These are phyloP conservation scores for Arthromyces matolae DNA, from an alignment of 768 basidiomycete species.

Conservation along the genomic window DNA sequence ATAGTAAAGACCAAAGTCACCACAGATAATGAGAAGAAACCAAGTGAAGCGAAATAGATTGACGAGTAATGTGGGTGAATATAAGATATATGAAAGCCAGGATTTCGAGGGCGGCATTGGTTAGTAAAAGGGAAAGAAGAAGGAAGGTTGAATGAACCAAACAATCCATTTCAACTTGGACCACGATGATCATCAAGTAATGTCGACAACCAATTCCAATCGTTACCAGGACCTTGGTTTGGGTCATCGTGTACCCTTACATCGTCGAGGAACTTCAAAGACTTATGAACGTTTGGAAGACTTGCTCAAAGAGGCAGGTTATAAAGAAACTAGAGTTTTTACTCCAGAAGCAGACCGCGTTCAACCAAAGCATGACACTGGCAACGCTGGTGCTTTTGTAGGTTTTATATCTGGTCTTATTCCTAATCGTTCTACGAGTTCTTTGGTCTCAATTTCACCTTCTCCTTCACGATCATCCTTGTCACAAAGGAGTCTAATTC, in stretches of 20 bases:
- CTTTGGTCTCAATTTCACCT: constrained; percentile 14
- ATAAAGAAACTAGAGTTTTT: constrained; percentile 88
- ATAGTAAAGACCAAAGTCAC: constrained; percentile 57
- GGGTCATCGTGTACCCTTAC: constrained; percentile 74
- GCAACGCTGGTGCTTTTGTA: constrained; percentile 59
- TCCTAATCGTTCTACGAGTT: constrained; percentile 28
- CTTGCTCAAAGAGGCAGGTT: constrained; percentile 81
- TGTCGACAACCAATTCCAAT: too few relatives aligned
- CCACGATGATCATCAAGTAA: too few relatives aligned
- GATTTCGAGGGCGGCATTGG: too few relatives aligned
- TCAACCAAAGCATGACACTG: constrained; percentile 30
- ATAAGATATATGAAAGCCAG: constrained; percentile 14
- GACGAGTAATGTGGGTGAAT: constrained; percentile 17
- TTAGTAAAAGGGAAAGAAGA: too few relatives aligned
- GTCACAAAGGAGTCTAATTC: constrained; percentile 14
- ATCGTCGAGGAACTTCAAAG: constrained; percentile 73
- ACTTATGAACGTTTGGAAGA: constrained; percentile 85
- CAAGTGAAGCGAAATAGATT: constrained; percentile 19
- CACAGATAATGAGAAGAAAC: constrained; percentile 47
- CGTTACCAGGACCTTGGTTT: constrained; percentile 62
- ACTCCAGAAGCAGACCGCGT: constrained; percentile 74
- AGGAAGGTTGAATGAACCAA: background rate
- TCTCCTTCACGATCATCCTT: constrained; percentile 34
- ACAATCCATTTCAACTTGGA: too few relatives aligned
- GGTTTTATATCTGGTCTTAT: constrained; percentile 66